Conservation (phyloP, 306 rosid genomes). For the Pterocarpus santalinus region DNA sequence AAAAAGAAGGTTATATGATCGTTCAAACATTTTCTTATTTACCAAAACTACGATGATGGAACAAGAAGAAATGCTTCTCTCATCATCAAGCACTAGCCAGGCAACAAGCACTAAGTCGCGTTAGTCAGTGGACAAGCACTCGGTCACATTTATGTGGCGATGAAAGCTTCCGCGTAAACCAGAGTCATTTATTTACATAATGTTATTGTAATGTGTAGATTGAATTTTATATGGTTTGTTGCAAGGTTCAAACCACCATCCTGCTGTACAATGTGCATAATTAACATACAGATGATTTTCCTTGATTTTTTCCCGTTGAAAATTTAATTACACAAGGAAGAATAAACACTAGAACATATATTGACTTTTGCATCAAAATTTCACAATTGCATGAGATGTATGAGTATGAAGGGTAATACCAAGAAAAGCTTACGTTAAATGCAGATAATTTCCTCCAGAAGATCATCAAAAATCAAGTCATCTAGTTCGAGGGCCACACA, state of each 20-base stretch:
- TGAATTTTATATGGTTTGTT: background rate
- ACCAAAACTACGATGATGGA: too few species aligned
- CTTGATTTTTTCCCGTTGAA: background rate
- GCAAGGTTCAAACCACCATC: too few species aligned
- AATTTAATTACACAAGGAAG: background rate
- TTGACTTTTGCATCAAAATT: slow-evolving; percentile 38
- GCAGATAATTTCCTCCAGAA: slow-evolving; percentile 65
- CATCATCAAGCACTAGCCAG: too few species aligned
- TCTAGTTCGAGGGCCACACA: slow-evolving; percentile 81
- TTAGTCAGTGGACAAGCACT: too few species aligned
- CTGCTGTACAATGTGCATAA: too few species aligned
- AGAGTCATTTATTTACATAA: background rate
- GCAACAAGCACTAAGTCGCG: too few species aligned
- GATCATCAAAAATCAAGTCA: slow-evolving; percentile 76
- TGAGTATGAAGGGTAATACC: background rate
- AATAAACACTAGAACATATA: slow-evolving; percentile 24
- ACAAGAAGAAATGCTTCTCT: too few species aligned
- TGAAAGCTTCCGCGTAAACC: background rate
- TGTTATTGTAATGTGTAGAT: background rate
- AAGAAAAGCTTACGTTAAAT: background rate
- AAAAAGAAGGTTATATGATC: too few species aligned
- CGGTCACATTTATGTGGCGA: background rate
- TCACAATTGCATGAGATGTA: background rate
- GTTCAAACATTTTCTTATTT: too few species aligned
- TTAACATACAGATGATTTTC: background rate